A percentile compares a stretch with the other conserved stretches of the same genome.
Evolutionary conservation across 1,284 basidiomycete species (phyloP).

Genomic region (Cutaneotrichosporon spelunceum): DNA sequence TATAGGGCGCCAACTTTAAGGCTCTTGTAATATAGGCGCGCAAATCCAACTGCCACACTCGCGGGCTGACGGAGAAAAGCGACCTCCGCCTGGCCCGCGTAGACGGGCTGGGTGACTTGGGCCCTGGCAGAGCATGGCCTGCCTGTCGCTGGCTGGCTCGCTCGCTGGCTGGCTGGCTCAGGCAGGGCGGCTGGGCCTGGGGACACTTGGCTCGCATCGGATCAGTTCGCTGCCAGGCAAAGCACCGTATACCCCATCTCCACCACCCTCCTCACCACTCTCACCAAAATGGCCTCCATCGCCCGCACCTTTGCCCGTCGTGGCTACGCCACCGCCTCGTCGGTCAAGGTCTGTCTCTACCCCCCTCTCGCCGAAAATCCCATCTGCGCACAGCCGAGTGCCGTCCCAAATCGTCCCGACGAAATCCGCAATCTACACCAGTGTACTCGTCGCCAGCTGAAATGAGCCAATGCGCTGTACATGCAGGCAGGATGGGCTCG

Average conservation of each 20-base stretch:
- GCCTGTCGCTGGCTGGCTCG: background rate
- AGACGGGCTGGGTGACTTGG: background rate
- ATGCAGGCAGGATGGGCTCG: background rate
- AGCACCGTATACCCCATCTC: conserved; percentile 15
- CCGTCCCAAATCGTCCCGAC: conserved; percentile 1
- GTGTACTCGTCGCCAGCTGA: too few species aligned
- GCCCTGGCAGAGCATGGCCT: background rate
- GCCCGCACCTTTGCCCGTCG: conserved; percentile 43
- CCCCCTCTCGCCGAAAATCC: background rate
- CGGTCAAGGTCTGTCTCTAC: conserved; percentile 46
- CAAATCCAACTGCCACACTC: background rate
- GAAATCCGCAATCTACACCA: background rate
- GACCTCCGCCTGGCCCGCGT: background rate
- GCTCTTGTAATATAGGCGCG: background rate
- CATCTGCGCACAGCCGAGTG: background rate
- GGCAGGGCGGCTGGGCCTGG: background rate
- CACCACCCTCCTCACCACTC: conserved; percentile 20
- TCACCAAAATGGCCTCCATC: conserved; percentile 46
- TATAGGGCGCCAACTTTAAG: background rate
- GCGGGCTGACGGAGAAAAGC: background rate
- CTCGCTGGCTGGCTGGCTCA: conserved; percentile 1
- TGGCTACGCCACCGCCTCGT: conserved; percentile 47
- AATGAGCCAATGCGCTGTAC: background rate
- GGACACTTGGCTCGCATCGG: background rate
- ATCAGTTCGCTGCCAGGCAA: conserved; percentile 8